A percentile compares a stretch with the other conserved stretches of the same genome.
phyloP scores from a whole-genome alignment of 2,329 filamentous ascomycete genomes.

The Ophiostoma triangulosporum region DNA sequence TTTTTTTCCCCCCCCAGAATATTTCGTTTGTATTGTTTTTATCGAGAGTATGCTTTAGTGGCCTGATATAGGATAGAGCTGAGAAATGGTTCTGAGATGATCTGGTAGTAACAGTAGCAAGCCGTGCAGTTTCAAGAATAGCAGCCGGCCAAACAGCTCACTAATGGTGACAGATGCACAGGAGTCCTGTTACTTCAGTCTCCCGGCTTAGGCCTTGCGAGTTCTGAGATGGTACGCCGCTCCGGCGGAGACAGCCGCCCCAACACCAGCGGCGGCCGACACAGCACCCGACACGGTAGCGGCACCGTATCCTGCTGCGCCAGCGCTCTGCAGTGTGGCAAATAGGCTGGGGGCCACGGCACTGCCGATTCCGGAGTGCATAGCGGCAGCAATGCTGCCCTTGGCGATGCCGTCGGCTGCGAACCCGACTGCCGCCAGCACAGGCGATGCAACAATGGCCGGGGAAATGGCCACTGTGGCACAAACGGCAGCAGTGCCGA shows the following conservation, averaged over 20 bases:
- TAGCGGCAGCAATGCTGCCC: conserved; percentile 12
- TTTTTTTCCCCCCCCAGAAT: too few relatives aligned
- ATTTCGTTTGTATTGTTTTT: too few relatives aligned
- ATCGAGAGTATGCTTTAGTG: too few relatives aligned
- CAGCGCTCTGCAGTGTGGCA: conserved; percentile 22
- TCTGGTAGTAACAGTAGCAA: too few relatives aligned
- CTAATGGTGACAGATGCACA: too few relatives aligned
- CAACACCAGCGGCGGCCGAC: background rate
- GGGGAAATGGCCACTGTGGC: background rate
- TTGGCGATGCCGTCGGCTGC: background rate
- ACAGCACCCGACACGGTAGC: conserved; percentile 4
- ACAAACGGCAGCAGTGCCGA: background rate
- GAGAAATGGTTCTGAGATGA: too few relatives aligned
- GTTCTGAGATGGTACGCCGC: too few relatives aligned
- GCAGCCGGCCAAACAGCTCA: too few relatives aligned
- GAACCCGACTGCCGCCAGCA: conserved; percentile 4
- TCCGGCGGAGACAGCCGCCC: too few relatives aligned
- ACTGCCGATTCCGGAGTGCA: conserved; percentile 19
- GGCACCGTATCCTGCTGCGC: conserved; percentile 17
- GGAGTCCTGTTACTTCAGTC: too few relatives aligned
- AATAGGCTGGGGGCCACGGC: conserved; percentile 17
- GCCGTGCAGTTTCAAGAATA: too few relatives aligned
- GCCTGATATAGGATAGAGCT: too few relatives aligned
- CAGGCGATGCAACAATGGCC: background rate
- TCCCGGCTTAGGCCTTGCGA: background rate